Evolutionary conservation across 306 rosid genomes (phyloP), one percentile per base, ranked within the genome.

Genomic region (Ochetophila trinervis): DNA sequence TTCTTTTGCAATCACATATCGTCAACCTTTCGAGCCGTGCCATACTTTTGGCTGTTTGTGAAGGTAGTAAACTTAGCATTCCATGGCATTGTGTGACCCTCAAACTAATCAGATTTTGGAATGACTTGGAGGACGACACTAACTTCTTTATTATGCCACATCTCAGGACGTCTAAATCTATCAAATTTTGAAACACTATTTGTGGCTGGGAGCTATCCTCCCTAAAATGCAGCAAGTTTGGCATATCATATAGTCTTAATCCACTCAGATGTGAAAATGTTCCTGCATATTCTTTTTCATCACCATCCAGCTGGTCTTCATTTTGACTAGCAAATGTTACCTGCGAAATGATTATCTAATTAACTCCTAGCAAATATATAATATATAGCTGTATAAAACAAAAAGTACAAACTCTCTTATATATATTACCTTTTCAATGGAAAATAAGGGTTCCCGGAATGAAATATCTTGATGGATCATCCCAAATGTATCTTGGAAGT

Each of bases 101-200:
- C 22, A 80, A 3, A 3, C 3, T 14, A 12, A 15, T 59, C 8
- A 80, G 53, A 48, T 3, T 5, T 9, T 64, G 44, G 57, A 68
- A 68, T 6, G 72, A 66, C 14, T n/a, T 44, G 3, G 63, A 4
- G 52, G 64, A 57, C 3, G 21, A 8, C 4, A 44, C 57, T 8
- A 78, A 45, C 0, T 4, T 50, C 27, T n/a, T 72, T 70, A 78
- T 60, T 11, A n/a, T 0, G 17, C 13, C 47, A 63, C 86, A 78
- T 0, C 0, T 0, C 0, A 0, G 0, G 24, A 71, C 53, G 2
- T 0, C 0, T 4, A 80, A 63, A n/a, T 19, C 32, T 4, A 27
- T 4, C 32, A 35, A 10, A 0, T 12, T 40, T 3, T 40, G 10
- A 8, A 12, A 40, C 13, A 12, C 14, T 8, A 3, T 27, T 48